Conservation (phyloP, 768 basidiomycete genomes). For the Imleria badia region DNA sequence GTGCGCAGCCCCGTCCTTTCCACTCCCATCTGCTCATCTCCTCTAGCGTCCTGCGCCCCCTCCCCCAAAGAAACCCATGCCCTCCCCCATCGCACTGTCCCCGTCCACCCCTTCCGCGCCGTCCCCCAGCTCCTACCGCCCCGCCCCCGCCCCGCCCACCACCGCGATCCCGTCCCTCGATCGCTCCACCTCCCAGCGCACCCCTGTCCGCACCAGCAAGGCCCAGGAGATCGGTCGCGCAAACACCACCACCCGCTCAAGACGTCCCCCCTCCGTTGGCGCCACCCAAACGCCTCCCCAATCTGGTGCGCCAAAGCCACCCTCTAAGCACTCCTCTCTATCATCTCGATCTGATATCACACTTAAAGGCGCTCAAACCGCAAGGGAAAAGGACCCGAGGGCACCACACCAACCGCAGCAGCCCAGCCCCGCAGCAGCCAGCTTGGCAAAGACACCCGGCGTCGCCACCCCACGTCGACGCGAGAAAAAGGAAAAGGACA, state of each 20-base stretch:
- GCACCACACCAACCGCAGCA: slow-evolving; percentile 41
- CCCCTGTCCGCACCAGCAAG: slow-evolving; percentile 54
- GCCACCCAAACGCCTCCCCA: slow-evolving; percentile 27
- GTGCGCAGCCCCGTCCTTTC: slow-evolving; percentile 38
- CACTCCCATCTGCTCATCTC: slow-evolving; percentile 1
- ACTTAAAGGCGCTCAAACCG: slow-evolving; percentile 39
- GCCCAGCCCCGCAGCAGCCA: slow-evolving; percentile 61
- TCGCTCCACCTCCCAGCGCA: slow-evolving; percentile 84
- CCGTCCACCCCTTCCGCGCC: slow-evolving; percentile 31
- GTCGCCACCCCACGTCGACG: slow-evolving; percentile 80
- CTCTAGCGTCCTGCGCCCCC: slow-evolving; percentile 40
- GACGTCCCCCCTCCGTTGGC: slow-evolving; percentile 49
- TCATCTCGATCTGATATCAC: slow-evolving; percentile 60
- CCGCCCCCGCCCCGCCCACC: slow-evolving; percentile 72
- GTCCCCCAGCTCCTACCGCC: slow-evolving; percentile 57
- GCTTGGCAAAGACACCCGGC: slow-evolving; percentile 65
- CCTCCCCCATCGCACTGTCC: slow-evolving; percentile 29
- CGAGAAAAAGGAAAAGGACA: slow-evolving; percentile 82
- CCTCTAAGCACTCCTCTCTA: slow-evolving; percentile 53
- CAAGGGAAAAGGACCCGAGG: slow-evolving; percentile 40
- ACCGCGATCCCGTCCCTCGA: slow-evolving; percentile 70
- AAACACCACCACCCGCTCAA: slow-evolving; percentile 69
- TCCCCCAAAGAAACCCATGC: slow-evolving; percentile 41
- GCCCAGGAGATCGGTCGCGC: slow-evolving; percentile 52
- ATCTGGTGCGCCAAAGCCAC: slow-evolving; percentile 34